Percentiles rank a stretch among this genome's conserved stretches.
Evolutionary conservation across 1,284 basidiomycete genomes (phyloP).

Genomic region (Heterobasidion irregulare): DNA sequence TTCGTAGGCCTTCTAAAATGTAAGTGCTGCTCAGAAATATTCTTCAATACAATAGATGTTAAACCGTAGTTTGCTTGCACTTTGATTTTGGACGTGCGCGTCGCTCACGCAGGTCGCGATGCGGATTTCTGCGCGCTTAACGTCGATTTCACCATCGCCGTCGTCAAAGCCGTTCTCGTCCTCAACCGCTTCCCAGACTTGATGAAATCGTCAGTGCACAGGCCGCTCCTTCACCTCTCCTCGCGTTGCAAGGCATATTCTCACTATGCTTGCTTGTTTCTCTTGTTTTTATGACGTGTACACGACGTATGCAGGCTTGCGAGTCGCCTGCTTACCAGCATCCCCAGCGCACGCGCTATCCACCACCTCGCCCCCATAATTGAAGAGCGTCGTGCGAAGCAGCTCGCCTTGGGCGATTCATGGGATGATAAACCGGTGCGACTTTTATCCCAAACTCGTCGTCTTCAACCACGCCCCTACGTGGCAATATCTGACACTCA

Average conservation of each 20-base stretch:
- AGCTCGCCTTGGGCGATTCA: conserved; percentile 21
- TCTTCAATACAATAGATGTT: no score
- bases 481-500: no score
- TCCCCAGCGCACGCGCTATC: conserved; percentile 11
- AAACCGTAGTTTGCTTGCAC: no score
- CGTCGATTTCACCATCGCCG: conserved; percentile 21
- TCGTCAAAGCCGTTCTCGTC: conserved; percentile 16
- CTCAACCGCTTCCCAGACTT: conserved; percentile 28
- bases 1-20: conserved; percentile 33
- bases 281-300: background rate
- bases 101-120: conserved; percentile 27
- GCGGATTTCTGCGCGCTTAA: conserved; percentile 28
- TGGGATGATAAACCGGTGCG: conserved; percentile 26
- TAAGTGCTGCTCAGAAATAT: conserved; percentile 10
- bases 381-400: conserved; percentile 21
- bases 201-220: conserved; percentile 26
- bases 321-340: conserved; percentile 15
- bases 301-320: conserved; percentile 14
- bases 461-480: background rate
- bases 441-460: background rate
- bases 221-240: background rate
- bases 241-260: no score
- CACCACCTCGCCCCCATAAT: conserved; percentile 27
- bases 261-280: no score
- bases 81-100: no score